These are phyloP conservation scores for Camelina laxa DNA, from an alignment of 345 rosid species.

Conservation along the genomic window DNA sequence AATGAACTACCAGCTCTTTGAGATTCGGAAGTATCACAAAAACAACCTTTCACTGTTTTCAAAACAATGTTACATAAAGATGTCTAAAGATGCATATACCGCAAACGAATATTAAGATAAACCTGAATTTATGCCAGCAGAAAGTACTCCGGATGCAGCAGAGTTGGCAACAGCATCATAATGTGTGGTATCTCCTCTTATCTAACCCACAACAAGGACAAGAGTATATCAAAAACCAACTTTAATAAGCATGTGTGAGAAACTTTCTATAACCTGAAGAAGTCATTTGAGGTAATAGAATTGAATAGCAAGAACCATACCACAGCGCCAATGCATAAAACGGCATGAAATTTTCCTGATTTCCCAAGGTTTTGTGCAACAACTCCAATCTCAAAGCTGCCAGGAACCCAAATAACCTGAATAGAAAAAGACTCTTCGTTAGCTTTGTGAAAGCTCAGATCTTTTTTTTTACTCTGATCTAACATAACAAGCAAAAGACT, in stretches of 20 bases:
- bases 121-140: slow-evolving; percentile 96
- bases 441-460: slow-evolving; percentile 23
- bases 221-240: slow-evolving; percentile 20
- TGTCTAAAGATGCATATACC: neutral
- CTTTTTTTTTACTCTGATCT: neutral
- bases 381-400: slow-evolving; percentile 81
- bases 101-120: neutral
- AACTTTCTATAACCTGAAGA: slow-evolving; percentile 3
- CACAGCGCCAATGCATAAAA: slow-evolving; percentile 97
- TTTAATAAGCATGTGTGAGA: slow-evolving; percentile 10
- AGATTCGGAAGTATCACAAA: neutral
- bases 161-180: slow-evolving; percentile 98
- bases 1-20: neutral
- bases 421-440: neutral
- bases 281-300: neutral
- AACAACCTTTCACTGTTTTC: neutral
- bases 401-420: slow-evolving; percentile 99
- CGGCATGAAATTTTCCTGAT: slow-evolving; percentile 69
- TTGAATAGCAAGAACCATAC: slow-evolving; percentile 50
- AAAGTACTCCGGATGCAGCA: slow-evolving; percentile 95
- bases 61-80: neutral
- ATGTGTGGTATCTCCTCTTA: slow-evolving; percentile 95
- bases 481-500: slow-evolving; percentile 14
- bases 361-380: slow-evolving; percentile 82
- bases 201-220: slow-evolving; percentile 49